Evolutionary conservation across 1,284 basidiomycete genomes (phyloP).

Genomic region (Boletus holoroseus): DNA sequence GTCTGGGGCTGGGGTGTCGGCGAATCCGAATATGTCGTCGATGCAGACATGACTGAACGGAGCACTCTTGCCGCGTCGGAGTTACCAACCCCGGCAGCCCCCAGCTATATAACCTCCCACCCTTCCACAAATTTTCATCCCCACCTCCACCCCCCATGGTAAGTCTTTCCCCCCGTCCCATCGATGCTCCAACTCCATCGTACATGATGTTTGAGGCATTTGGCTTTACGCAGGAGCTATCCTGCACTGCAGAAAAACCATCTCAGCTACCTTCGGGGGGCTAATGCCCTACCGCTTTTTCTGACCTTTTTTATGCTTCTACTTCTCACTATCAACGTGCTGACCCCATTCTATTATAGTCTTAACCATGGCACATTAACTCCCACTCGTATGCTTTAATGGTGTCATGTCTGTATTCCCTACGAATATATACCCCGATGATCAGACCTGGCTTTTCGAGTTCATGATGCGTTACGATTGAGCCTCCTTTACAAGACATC

Average conservation of each 20-base stretch:
- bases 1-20: conserved; percentile 30
- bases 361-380: background rate
- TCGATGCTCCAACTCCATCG: background rate
- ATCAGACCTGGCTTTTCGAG: background rate
- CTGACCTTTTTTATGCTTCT: conserved; percentile 33
- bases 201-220: conserved; percentile 86
- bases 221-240: conserved; percentile 72
- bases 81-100: conserved; percentile 17
- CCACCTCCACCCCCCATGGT: conserved; percentile 10
- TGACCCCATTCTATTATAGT: conserved; percentile 13
- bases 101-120: conserved; percentile 23
- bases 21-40: conserved; percentile 31
- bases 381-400: background rate
- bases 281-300: conserved; percentile 39
- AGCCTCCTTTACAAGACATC: too few relatives aligned
- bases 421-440: background rate
- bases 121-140: background rate
- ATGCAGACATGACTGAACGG: conserved; percentile 28
- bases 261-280: conserved; percentile 60
- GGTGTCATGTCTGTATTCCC: background rate
- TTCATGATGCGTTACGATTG: background rate
- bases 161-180: conserved; percentile 3
- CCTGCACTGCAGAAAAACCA: conserved; percentile 53
- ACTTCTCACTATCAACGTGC: background rate
- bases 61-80: conserved; percentile 27